These are phyloP conservation scores for Paracorniculantispora psalliotae DNA, from an alignment of 2,329 filamentous ascomycete genomes.

Conservation along the genomic window DNA sequence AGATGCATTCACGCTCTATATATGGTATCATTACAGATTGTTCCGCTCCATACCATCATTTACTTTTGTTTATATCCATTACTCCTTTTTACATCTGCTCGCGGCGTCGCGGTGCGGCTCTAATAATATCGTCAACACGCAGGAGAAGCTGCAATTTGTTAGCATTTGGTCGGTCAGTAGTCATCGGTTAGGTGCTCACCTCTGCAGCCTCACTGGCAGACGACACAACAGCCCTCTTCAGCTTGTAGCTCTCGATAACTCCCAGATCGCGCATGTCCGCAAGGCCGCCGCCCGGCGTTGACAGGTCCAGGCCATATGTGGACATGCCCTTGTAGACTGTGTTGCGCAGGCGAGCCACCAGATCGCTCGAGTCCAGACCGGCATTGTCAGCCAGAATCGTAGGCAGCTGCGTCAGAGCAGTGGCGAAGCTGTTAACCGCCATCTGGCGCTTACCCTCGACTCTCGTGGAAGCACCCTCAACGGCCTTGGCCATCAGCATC, in stretches of 20 bases:
- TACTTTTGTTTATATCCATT: slow-evolving; percentile 16
- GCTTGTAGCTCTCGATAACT: slow-evolving; percentile 96
- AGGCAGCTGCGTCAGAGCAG: slow-evolving; percentile 84
- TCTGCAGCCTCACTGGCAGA: slow-evolving; percentile 95
- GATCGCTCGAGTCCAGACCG: slow-evolving; percentile 88
- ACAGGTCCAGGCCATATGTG: slow-evolving; percentile 83
- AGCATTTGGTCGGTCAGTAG: slow-evolving; percentile 12
- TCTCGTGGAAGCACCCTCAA: slow-evolving; percentile 87
- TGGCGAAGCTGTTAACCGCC: slow-evolving; percentile 84
- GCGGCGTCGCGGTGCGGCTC: slow-evolving; percentile 69
- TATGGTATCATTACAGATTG: slow-evolving; percentile 37
- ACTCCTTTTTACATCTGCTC: slow-evolving; percentile 32
- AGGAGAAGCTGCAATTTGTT: slow-evolving; percentile 38
- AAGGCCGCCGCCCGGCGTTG: slow-evolving; percentile 85
- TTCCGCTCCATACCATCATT: slow-evolving; percentile 3
- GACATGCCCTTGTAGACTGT: slow-evolving; percentile 93
- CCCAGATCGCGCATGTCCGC: slow-evolving; percentile 93
- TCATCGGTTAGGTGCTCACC: slow-evolving; percentile 48
- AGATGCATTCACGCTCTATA: slow-evolving; percentile 18
- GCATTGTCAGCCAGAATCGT: slow-evolving; percentile 98
- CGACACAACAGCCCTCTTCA: slow-evolving; percentile 96
- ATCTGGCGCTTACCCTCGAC: slow-evolving; percentile 96
- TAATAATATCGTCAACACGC: slow-evolving; percentile 96
- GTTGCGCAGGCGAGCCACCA: slow-evolving; percentile 86
- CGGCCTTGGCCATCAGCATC: slow-evolving; percentile 98